Conservation (phyloP, 805 yeast species). For the Sungouiella blattae region DNA sequence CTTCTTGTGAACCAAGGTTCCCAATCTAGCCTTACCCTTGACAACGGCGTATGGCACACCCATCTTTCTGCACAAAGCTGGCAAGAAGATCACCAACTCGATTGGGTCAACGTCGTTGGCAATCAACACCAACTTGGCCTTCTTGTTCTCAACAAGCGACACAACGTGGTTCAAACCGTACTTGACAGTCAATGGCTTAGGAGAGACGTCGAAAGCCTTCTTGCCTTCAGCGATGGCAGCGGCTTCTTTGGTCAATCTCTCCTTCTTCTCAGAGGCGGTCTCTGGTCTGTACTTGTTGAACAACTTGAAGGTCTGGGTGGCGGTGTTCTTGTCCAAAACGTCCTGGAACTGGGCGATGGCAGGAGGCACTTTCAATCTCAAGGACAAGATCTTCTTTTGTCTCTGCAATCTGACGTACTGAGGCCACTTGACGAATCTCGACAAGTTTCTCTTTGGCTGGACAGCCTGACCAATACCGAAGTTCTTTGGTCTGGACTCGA, state of each 20-base stretch:
- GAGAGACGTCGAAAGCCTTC: slow-evolving; percentile 92
- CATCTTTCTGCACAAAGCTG: slow-evolving; percentile 99
- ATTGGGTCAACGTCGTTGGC: slow-evolving; percentile 99
- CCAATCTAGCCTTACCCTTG: slow-evolving; percentile 98
- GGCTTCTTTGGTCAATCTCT: slow-evolving; percentile 97
- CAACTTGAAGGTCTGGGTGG: slow-evolving; percentile 93
- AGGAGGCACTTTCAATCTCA: slow-evolving; percentile 99
- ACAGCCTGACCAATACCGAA: slow-evolving; percentile 95
- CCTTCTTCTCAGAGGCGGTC: slow-evolving; percentile 96
- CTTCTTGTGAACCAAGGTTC: slow-evolving; percentile 96
- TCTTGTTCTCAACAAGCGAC: slow-evolving; percentile 95
- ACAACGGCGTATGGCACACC: slow-evolving; percentile 98
- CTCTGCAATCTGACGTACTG: slow-evolving; percentile 97
- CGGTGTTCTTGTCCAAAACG: slow-evolving; percentile 98
- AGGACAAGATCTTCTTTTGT: slow-evolving; percentile 92
- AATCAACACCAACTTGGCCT: slow-evolving; percentile 93
- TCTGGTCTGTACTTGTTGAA: slow-evolving; percentile 99
- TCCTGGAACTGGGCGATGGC: slow-evolving; percentile 95
- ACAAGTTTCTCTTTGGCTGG: slow-evolving; percentile 94
- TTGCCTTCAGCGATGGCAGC: slow-evolving; percentile 98
- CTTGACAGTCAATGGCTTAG: slow-evolving; percentile 95
- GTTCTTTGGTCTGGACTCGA: slow-evolving; percentile 86
- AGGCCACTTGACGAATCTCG: slow-evolving; percentile 99
- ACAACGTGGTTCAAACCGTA: slow-evolving; percentile 99
- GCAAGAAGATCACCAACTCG: slow-evolving; percentile 94